Conservation (phyloP, 805 yeast species). For the Candida saitoana region DNA sequence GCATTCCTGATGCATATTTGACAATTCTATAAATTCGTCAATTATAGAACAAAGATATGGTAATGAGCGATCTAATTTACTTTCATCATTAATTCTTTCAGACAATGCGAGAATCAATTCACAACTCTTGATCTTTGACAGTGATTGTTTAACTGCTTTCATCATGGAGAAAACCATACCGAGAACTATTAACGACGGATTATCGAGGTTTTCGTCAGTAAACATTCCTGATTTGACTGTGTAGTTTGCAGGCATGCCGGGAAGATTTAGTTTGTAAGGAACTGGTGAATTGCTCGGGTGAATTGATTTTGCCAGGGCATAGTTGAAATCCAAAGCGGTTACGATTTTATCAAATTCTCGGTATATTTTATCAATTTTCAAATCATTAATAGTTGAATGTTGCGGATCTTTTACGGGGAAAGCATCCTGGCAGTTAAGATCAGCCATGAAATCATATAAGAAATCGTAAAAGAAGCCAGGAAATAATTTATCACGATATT, state of each 20-base stretch:
- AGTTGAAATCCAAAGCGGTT: conserved; percentile 20
- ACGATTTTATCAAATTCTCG: conserved; percentile 49
- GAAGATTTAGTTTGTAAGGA: conserved; percentile 45
- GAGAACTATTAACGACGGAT: conserved; percentile 55
- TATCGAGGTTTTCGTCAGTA: conserved; percentile 24
- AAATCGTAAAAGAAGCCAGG: conserved; percentile 68
- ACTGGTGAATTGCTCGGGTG: conserved; percentile 6
- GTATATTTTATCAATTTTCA: conserved; percentile 58
- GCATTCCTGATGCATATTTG: conserved; percentile 7
- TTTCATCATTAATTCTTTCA: conserved; percentile 75
- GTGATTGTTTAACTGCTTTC: conserved; percentile 56
- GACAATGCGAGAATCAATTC: conserved; percentile 73
- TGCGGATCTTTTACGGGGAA: conserved; percentile 14
- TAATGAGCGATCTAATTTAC: conserved; percentile 76
- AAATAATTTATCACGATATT: conserved; percentile 50
- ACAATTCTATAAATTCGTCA: conserved; percentile 47
- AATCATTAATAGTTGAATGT: conserved; percentile 27
- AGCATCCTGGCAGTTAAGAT: conserved; percentile 21
- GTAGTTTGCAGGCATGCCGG: conserved; percentile 48
- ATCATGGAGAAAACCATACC: conserved; percentile 56
- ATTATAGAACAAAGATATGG: conserved; percentile 75
- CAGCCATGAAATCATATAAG: conserved; percentile 59
- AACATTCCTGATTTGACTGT: conserved; percentile 7
- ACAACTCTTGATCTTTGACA: conserved; percentile 63
- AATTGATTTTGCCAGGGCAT: conserved; percentile 5